phyloP scores from a whole-genome alignment of 2,329 filamentous ascomycete species.

The Xylariomycetidae sp. region DNA sequence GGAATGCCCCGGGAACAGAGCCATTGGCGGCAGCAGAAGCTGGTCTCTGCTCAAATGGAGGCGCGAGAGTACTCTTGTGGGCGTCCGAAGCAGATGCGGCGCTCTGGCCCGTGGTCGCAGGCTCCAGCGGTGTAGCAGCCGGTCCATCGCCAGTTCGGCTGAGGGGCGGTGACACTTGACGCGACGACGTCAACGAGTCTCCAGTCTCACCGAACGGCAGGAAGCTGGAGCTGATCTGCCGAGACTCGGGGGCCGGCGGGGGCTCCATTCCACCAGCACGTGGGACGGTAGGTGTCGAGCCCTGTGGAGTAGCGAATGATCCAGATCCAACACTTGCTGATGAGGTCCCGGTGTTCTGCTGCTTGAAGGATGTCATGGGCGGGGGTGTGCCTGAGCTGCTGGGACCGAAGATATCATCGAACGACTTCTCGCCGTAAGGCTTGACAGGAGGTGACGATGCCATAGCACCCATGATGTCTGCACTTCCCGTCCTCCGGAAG shows the following conservation, averaged over 20 bases:
- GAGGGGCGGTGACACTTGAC: conserved; percentile 68
- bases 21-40: conserved; percentile 28
- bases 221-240: conserved; percentile 72
- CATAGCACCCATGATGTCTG: conserved; percentile 52
- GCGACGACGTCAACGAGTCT: conserved; percentile 70
- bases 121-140: conserved; percentile 32
- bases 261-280: conserved; percentile 53
- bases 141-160: conserved; percentile 48
- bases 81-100: conserved; percentile 27
- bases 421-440: conserved; percentile 56
- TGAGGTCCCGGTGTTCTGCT: conserved; percentile 53
- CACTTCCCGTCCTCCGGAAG: conserved; percentile 66
- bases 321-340: conserved; percentile 45
- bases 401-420: conserved; percentile 82
- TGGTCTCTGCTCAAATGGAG: conserved; percentile 19
- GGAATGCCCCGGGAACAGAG: conserved; percentile 46
- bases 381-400: conserved; percentile 37
- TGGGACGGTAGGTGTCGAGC: conserved; percentile 58
- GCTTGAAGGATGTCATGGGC: conserved; percentile 54
- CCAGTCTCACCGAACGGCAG: conserved; percentile 62
- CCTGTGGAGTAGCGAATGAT: conserved; percentile 47
- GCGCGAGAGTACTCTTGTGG: conserved; percentile 22
- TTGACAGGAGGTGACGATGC: conserved; percentile 40
- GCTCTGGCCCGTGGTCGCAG: conserved; percentile 30
- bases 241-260: conserved; percentile 63